These are phyloP conservation scores for Alternaria incomplexa DNA, from an alignment of 2,329 filamentous ascomycete species.

Conservation along the genomic window DNA sequence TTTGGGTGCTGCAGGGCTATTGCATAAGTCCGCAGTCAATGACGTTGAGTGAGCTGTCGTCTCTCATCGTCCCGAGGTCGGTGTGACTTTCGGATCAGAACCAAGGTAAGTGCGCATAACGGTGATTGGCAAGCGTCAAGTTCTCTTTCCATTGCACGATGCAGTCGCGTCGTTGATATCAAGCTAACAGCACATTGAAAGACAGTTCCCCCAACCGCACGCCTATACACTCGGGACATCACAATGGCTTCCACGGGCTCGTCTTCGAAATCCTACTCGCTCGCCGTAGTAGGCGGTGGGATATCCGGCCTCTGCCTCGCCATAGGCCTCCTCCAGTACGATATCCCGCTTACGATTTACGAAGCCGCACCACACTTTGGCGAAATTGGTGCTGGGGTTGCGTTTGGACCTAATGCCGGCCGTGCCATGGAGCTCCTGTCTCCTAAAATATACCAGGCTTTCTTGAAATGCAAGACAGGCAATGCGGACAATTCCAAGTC, in stretches of 20 bases:
- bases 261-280: constrained; percentile 48
- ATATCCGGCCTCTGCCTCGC: constrained; percentile 64
- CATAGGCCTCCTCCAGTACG: constrained; percentile 57
- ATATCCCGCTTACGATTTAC: constrained; percentile 60
- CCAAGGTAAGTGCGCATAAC: constrained; percentile 13
- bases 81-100: constrained; percentile 17
- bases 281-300: constrained; percentile 66
- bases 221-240: neutral
- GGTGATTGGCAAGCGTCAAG: neutral
- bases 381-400: constrained; percentile 65
- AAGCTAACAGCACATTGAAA: neutral
- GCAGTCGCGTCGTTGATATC: neutral
- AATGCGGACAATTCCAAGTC: constrained; percentile 41
- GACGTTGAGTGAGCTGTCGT: neutral
- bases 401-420: constrained; percentile 62
- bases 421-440: constrained; percentile 62
- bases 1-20: neutral
- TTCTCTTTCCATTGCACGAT: neutral
- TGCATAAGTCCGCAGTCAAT: neutral
- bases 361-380: constrained; percentile 62
- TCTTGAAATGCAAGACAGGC: constrained; percentile 50
- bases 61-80: constrained; percentile 16
- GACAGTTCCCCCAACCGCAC: neutral
- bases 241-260: constrained; percentile 26
- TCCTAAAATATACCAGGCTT: constrained; percentile 49